Conservation (phyloP, 2,329 filamentous ascomycete genomes). For the Calonectria pseudoturangicola region DNA sequence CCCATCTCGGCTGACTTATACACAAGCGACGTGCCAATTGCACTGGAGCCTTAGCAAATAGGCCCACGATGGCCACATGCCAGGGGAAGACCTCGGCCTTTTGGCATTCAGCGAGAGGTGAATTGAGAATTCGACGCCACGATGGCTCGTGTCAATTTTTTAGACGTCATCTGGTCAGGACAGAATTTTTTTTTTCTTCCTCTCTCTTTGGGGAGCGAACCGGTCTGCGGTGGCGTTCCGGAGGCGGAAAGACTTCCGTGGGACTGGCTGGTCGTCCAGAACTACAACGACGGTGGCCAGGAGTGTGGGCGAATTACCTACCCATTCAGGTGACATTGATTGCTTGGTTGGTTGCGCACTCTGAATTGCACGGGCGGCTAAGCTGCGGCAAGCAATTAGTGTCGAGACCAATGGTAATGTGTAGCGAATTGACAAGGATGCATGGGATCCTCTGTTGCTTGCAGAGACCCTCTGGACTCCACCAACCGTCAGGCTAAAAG, state of each 20-base stretch:
- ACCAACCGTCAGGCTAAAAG: slow-evolving; percentile 34
- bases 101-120: slow-evolving; percentile 12
- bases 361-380: slow-evolving; percentile 27
- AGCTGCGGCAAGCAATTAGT: slow-evolving; percentile 23
- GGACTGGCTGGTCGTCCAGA: slow-evolving; percentile 9
- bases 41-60: slow-evolving; percentile 45
- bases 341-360: slow-evolving; percentile 1
- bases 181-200: not conserved
- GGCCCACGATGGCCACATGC: slow-evolving; percentile 36
- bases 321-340: slow-evolving; percentile 27
- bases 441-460: slow-evolving; percentile 24
- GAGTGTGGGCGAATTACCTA: slow-evolving; percentile 16
- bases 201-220: not conserved
- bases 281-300: not conserved
- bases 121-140: slow-evolving; percentile 36
- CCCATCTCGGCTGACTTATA: slow-evolving; percentile 27
- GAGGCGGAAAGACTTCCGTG: slow-evolving; percentile 34
- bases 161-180: slow-evolving; percentile 21
- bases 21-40: slow-evolving; percentile 48
- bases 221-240: slow-evolving; percentile 15
- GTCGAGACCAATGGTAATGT: not conserved
- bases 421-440: slow-evolving; percentile 10
- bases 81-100: not conserved
- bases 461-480: slow-evolving; percentile 26
- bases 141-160: slow-evolving; percentile 12